These are phyloP conservation scores for Rhynchospora tenuis DNA, from an alignment of 176 grass and related monocot genomes.

Conservation along the genomic window DNA sequence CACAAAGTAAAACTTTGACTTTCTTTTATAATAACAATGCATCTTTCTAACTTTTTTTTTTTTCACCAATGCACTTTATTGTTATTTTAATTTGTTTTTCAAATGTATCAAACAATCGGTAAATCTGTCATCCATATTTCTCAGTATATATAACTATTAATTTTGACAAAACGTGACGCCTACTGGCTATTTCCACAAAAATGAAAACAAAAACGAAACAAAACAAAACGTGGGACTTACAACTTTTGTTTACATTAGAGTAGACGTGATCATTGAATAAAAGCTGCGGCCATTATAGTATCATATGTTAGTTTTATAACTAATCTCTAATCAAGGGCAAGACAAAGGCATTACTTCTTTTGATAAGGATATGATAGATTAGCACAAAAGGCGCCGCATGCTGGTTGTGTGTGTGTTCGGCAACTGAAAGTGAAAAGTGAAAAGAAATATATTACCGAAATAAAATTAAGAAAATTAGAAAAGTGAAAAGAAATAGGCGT, in stretches of 20 bases:
- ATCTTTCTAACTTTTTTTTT: too few relatives aligned
- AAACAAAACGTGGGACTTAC: background rate
- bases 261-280: background rate
- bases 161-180: too few relatives aligned
- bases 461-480: background rate
- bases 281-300: background rate
- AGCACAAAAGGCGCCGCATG: conserved; percentile 5
- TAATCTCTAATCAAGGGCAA: background rate
- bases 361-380: background rate
- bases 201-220: background rate
- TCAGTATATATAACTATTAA: too few relatives aligned
- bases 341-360: conserved; percentile 4
- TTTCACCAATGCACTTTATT: too few relatives aligned
- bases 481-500: background rate
- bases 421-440: background rate
- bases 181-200: too few relatives aligned
- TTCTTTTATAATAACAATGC: too few relatives aligned
- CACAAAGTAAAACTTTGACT: too few relatives aligned
- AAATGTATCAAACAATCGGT: too few relatives aligned
- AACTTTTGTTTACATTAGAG: background rate
- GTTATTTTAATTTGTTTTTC: too few relatives aligned
- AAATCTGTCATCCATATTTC: too few relatives aligned
- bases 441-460: background rate
- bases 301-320: background rate
- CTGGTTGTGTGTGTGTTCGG: background rate